phyloP scores from a whole-genome alignment of 1,284 basidiomycete species.

The Tilletia caries region DNA sequence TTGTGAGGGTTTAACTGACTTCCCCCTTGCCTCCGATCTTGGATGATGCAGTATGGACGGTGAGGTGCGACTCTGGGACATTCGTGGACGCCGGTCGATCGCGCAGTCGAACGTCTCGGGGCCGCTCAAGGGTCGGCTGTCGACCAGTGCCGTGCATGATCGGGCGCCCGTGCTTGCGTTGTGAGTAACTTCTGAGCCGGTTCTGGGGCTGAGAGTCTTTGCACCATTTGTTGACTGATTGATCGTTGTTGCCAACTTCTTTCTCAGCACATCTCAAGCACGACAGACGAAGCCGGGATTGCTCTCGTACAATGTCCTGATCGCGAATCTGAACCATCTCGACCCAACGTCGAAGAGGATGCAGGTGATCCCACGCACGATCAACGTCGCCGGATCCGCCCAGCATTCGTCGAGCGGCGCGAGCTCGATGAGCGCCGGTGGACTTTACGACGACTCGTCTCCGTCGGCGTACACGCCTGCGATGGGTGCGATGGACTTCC shows the following conservation, averaged over 20 bases:
- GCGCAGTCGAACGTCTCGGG: conserved; percentile 64
- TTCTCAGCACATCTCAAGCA: conserved; percentile 22
- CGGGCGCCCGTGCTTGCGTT: conserved; percentile 74
- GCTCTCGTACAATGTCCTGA: conserved; percentile 28
- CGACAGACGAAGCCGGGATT: conserved; percentile 25
- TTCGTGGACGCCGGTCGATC: conserved; percentile 70
- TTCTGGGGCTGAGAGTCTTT: no score
- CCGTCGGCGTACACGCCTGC: conserved; percentile 41
- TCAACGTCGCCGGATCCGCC: not conserved
- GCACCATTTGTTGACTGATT: no score
- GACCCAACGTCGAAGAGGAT: not conserved
- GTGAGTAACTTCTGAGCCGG: not conserved
- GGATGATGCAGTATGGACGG: conserved; percentile 84
- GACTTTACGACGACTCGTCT: conserved; percentile 6
- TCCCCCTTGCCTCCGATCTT: not conserved
- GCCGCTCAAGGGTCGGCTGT: conserved; percentile 57
- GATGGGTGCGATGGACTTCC: conserved; percentile 46
- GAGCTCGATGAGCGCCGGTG: not conserved
- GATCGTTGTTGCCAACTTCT: no score
- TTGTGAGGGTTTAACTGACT: not conserved
- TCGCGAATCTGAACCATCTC: conserved; percentile 26
- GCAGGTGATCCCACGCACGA: not conserved
- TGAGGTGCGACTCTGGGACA: conserved; percentile 87
- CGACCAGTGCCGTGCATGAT: conserved; percentile 82
- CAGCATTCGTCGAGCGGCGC: not conserved